These are phyloP conservation scores for Metschnikowia rubicola DNA, from an alignment of 805 yeast genomes.

Conservation along the genomic window DNA sequence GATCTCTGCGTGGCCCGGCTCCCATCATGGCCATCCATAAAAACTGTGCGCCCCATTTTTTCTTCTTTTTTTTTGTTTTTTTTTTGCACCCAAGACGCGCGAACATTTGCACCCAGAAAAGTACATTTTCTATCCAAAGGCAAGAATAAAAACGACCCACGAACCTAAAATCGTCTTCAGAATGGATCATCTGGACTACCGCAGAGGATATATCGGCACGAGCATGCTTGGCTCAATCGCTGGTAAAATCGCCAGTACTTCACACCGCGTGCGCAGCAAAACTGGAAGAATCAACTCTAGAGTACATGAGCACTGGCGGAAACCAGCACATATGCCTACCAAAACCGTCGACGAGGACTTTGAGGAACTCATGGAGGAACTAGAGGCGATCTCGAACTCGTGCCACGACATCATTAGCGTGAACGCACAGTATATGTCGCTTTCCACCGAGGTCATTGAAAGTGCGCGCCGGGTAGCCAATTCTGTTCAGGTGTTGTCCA, in stretches of 20 bases:
- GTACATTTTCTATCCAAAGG: too few species aligned
- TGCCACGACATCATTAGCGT: constrained; percentile 9
- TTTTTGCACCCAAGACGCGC: constrained; percentile 1
- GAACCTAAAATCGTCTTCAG: too few species aligned
- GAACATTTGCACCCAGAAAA: constrained; percentile 3
- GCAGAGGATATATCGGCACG: not conserved
- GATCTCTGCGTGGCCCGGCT: constrained; percentile 63
- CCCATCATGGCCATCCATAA: constrained; percentile 61
- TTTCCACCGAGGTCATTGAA: constrained; percentile 14
- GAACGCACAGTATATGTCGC: constrained; percentile 5
- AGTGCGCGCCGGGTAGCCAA: constrained; percentile 21
- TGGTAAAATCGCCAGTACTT: constrained; percentile 5
- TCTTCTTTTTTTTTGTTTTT: not conserved
- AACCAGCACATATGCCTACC: constrained; percentile 4
- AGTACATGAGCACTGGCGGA: constrained; percentile 11
- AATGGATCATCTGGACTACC: too few species aligned
- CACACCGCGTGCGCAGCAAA: constrained; percentile 5
- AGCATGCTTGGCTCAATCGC: constrained; percentile 6
- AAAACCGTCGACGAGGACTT: constrained; percentile 38
- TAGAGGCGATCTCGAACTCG: constrained; percentile 17
- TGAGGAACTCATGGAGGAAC: constrained; percentile 23
- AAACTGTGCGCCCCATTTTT: not conserved
- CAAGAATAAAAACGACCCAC: too few species aligned
- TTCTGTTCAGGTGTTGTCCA: constrained; percentile 20
- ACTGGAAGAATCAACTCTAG: constrained; percentile 4